These are phyloP conservation scores for Calocybe cyanea DNA, from an alignment of 768 basidiomycete species.

Conservation along the genomic window DNA sequence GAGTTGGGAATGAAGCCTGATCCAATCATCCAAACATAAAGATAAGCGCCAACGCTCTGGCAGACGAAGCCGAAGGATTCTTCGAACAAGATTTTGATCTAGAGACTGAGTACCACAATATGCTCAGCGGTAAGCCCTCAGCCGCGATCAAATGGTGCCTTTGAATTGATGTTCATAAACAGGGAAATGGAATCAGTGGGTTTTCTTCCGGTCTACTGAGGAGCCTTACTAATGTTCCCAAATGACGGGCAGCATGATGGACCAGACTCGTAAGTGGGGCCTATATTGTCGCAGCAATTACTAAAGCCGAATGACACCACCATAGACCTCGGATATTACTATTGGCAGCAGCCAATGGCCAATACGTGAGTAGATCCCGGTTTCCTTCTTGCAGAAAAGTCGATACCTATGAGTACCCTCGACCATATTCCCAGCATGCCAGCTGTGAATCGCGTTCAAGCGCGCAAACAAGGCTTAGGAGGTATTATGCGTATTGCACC, in stretches of 20 bases:
- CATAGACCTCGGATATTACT: slow-evolving; percentile 53
- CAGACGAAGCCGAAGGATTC: slow-evolving; percentile 47
- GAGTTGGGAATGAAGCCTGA: background rate
- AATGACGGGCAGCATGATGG: slow-evolving; percentile 54
- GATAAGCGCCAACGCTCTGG: slow-evolving; percentile 55
- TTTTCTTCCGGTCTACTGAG: background rate
- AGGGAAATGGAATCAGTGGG: slow-evolving; percentile 67
- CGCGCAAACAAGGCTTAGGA: slow-evolving; percentile 51
- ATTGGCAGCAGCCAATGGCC: slow-evolving; percentile 71
- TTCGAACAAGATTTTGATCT: slow-evolving; percentile 63
- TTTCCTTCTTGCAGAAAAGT: background rate
- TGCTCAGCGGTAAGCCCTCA: slow-evolving; percentile 57
- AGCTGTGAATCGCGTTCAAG: slow-evolving; percentile 44
- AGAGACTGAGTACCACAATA: slow-evolving; percentile 54
- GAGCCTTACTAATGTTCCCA: background rate
- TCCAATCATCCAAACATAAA: slow-evolving; percentile 10
- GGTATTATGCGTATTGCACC: slow-evolving; percentile 63
- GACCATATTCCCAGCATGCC: slow-evolving; percentile 40
- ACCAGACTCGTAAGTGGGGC: slow-evolving; percentile 50
- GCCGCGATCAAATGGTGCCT: slow-evolving; percentile 12
- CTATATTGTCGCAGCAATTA: background rate
- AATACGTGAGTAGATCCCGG: slow-evolving; percentile 40
- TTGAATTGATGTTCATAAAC: background rate
- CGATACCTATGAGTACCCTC: background rate
- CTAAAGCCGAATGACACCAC: background rate